Evolutionary conservation across 331 rosid genomes (phyloP).

Genomic region (Rhamnella rubrinervis): DNA sequence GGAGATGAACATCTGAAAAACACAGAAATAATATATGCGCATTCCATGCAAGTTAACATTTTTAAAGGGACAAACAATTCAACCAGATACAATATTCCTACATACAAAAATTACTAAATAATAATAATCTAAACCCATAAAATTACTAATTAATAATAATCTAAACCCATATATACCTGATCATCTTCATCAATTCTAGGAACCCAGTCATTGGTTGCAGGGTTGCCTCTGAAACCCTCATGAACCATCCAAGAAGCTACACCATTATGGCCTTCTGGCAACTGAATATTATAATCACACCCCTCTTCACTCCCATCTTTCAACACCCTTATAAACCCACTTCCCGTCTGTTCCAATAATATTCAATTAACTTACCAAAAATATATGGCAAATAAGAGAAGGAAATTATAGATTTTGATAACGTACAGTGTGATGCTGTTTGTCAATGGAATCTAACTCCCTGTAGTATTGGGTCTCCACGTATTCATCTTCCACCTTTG

Average conservation of each 20-base stretch:
- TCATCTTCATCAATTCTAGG: conserved; percentile 41
- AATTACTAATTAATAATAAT: background rate
- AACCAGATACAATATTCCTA: background rate
- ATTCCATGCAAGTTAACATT: background rate
- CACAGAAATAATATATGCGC: background rate
- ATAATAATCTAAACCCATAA: conserved; percentile 18
- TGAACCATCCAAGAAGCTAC: conserved; percentile 16
- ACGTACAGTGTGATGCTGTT: conserved; percentile 63
- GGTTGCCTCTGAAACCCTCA: conserved; percentile 52
- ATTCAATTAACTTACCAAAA: background rate
- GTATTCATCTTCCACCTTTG: conserved; percentile 48
- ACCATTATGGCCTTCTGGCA: conserved; percentile 13
- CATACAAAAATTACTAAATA: background rate
- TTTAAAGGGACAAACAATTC: no score
- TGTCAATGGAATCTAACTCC: conserved; percentile 51
- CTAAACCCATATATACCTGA: conserved; percentile 28
- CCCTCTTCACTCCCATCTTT: conserved; percentile 32
- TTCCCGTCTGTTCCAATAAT: conserved; percentile 50
- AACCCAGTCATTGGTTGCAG: conserved; percentile 85
- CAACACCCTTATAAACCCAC: conserved; percentile 56
- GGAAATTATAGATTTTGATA: background rate
- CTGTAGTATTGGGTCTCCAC: conserved; percentile 67
- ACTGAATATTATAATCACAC: conserved; percentile 12
- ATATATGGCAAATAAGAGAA: background rate
- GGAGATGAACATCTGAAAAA: conserved; percentile 33